Percentiles rank a stretch among this genome's conserved stretches.
Conservation (phyloP, 2,329 filamentous ascomycete species). For the Neobulgaria alba region DNA sequence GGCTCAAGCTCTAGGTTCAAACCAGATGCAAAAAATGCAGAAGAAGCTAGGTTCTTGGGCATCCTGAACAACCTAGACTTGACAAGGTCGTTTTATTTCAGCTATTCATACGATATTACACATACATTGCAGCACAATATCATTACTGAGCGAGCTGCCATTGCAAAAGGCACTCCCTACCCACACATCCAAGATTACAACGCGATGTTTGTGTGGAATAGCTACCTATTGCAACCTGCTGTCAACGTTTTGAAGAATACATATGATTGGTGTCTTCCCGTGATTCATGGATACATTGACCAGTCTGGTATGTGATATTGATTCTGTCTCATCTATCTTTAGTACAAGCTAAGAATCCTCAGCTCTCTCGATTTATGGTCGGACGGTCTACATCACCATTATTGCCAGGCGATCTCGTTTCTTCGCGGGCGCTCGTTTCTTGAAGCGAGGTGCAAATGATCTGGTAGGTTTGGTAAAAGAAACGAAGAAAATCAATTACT, state of each 20-base stretch:
- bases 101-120: conserved; percentile 95
- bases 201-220: conserved; percentile 98
- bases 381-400: conserved; percentile 83
- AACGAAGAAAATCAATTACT: conserved; percentile 4
- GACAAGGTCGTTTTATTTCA: conserved; percentile 92
- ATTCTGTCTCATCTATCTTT: not conserved
- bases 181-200: conserved; percentile 62
- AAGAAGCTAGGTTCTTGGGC: conserved; percentile 80
- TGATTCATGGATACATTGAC: conserved; percentile 94
- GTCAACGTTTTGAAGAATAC: conserved; percentile 62
- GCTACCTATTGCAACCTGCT: conserved; percentile 75
- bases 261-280: conserved; percentile 92
- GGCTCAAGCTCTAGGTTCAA: conserved; percentile 58
- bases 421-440: conserved; percentile 87
- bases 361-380: conserved; percentile 76
- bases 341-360: conserved; percentile 9
- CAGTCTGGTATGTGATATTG: conserved; percentile 50
- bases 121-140: conserved; percentile 89
- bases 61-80: conserved; percentile 90
- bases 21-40: conserved; percentile 69
- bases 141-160: conserved; percentile 62
- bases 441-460: conserved; percentile 93
- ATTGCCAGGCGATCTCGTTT: conserved; percentile 87
- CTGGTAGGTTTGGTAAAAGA: conserved; percentile 35
- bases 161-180: conserved; percentile 55